A percentile compares a stretch with the other conserved stretches of the same genome.
These are phyloP conservation scores for Chrysopogon serrulatus DNA, from an alignment of 176 grass and related monocot species.

Conservation along the genomic window DNA sequence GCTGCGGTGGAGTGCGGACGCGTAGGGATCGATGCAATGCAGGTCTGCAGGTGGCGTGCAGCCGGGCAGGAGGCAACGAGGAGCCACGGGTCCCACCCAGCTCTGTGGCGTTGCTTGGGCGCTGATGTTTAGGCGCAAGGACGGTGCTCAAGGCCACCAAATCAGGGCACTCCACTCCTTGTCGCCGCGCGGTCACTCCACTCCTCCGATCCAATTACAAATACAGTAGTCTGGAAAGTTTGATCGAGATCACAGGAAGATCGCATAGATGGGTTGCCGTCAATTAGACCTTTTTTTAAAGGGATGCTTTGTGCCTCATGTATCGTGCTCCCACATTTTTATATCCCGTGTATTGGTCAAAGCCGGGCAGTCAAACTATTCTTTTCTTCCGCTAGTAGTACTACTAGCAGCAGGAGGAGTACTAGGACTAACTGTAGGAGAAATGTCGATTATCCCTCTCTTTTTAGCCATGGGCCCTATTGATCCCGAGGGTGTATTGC, in stretches of 20 bases:
- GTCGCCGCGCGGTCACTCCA: neutral
- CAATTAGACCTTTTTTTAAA: too few relatives aligned
- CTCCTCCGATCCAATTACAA: neutral
- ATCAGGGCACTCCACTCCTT: neutral
- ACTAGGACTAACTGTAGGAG: neutral
- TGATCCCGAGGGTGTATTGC: too few relatives aligned
- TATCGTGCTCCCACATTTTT: neutral
- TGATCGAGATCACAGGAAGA: neutral
- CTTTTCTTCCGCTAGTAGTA: neutral
- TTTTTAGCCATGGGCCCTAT: neutral
- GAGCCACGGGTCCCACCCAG: neutral
- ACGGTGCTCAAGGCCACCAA: slow-evolving; percentile 34
- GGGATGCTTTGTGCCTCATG: neutral
- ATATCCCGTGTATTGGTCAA: neutral
- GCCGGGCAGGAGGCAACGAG: too few relatives aligned
- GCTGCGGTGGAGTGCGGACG: neutral
- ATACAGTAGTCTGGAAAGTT: neutral
- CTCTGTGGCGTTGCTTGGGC: slow-evolving; percentile 14
- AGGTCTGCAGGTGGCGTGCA: neutral
- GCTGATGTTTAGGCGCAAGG: slow-evolving; percentile 6
- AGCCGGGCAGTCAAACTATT: neutral
- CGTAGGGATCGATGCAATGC: neutral
- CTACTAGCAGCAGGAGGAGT: too few relatives aligned
- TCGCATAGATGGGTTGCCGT: neutral
- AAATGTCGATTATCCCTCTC: neutral